Evolutionary conservation across 345 rosid species (phyloP), one percentile per base, ranked within the genome.

Genomic region (Salix caprea): DNA sequence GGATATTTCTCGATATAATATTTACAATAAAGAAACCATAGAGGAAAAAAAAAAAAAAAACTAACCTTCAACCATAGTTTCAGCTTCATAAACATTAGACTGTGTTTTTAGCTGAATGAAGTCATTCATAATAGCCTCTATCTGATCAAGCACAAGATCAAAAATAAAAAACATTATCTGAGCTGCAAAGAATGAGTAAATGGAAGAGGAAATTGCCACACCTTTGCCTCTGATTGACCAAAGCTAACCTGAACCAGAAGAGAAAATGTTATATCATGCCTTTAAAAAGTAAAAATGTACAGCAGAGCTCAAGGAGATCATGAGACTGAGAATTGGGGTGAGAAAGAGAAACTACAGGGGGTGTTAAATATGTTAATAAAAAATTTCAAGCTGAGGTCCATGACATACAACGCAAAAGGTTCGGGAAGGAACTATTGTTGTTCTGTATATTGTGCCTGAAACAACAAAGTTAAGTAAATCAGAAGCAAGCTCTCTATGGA

Each of bases 51-150:
- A 28, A 28, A 28, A 64, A 46, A 30, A 75, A 73, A 66, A 32
- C 80, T 36, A 24, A 93, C 98, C 98, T 92, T 96, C 99, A 80
- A 93, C 89, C 97, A 93, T 92, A 60, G 98, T 96, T 85, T 93
- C 98, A 34, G 94, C 88, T 86, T 91, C 96, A 21, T 80, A 88
- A 78, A 92, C 94, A 81, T 93, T 92, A 19, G 96, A 91, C 67
- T 87, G 90, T 44, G 98, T 93, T 78, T 85, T 93, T 72, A 93
- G 88, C 87, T 93, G 97, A 80, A 96, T 89, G 83, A 90, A 93
- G 82, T 96, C 97, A 81, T 91, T 84, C 94, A 93, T 92, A 76
- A 93, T 92, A 72, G 98, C 96, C 85, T 96, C 97, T 68, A 93
- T 85, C 98, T 91, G 94, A 78, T 37, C 65, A 79, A 36, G 71